These are phyloP conservation scores for Cymbopogon citratus DNA, from an alignment of 176 grass and related monocot species.

Conservation along the genomic window DNA sequence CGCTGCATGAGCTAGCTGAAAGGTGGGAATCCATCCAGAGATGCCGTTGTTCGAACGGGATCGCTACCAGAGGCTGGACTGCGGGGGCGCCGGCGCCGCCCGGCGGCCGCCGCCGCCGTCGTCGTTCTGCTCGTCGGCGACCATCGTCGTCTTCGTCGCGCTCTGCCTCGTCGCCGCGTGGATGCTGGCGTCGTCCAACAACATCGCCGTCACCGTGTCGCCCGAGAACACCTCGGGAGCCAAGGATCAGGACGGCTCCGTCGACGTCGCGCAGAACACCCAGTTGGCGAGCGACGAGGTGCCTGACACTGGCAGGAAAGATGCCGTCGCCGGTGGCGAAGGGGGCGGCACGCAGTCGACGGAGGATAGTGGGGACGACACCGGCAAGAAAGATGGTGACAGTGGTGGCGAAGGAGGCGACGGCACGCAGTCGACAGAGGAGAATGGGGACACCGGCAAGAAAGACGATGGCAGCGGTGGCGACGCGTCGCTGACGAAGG, in stretches of 20 bases:
- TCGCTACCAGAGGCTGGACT: conserved; percentile 36
- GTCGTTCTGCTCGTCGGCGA: conserved; percentile 57
- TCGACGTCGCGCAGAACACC: neutral
- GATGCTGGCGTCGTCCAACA: conserved; percentile 73
- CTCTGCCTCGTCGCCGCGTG: conserved; percentile 77
- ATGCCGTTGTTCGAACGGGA: conserved; percentile 74
- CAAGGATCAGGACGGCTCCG: conserved; percentile 15
- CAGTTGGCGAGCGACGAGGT: neutral
- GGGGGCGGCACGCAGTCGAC: neutral
- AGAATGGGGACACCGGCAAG: neutral
- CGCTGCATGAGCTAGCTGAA: conserved; percentile 22
- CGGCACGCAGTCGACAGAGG: no score
- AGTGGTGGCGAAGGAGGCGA: neutral
- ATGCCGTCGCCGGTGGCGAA: neutral
- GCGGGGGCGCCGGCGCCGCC: neutral
- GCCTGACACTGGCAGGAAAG: neutral
- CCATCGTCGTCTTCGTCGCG: conserved; percentile 57
- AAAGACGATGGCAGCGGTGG: no score
- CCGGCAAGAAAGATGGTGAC: no score
- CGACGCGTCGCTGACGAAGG: no score
- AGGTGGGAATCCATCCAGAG: neutral
- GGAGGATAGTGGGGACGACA: no score
- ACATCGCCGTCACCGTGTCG: conserved; percentile 32
- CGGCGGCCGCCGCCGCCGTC: conserved; percentile 40
- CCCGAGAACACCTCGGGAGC: conserved; percentile 26